Percentiles rank a stretch among this genome's conserved stretches.
These are phyloP conservation scores for Vigna radiata DNA, from an alignment of 306 rosid genomes.

Conservation along the genomic window DNA sequence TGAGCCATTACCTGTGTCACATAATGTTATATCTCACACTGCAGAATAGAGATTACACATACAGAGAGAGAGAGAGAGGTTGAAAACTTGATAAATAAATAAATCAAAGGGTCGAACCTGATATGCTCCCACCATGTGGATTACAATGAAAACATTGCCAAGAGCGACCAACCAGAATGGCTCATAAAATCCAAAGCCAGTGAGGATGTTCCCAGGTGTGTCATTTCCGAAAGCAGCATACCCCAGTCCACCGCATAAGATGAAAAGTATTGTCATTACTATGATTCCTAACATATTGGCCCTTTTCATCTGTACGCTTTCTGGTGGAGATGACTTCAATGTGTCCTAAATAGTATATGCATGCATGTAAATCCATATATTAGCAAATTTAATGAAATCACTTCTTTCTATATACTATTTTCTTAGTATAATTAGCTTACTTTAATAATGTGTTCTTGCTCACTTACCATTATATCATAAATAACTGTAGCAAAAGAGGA, in stretches of 20 bases:
- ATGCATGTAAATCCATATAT: background rate
- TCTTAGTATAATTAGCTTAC: background rate
- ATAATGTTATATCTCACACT: background rate
- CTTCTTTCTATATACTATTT: background rate
- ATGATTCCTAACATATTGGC: slow-evolving; percentile 54
- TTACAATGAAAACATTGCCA: slow-evolving; percentile 61
- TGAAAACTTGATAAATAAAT: background rate
- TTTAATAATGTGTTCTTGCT: background rate
- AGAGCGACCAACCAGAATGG: slow-evolving; percentile 61
- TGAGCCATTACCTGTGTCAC: slow-evolving; percentile 61
- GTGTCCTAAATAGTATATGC: slow-evolving; percentile 56
- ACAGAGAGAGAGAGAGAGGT: background rate
- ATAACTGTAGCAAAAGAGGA: slow-evolving; percentile 59
- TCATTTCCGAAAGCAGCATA: slow-evolving; percentile 73
- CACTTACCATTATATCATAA: slow-evolving; percentile 53
- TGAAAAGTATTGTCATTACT: slow-evolving; percentile 53
- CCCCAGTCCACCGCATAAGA: slow-evolving; percentile 56
- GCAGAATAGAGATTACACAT: too few species aligned
- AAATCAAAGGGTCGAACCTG: slow-evolving; percentile 51
- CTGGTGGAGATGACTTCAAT: slow-evolving; percentile 63
- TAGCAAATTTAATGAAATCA: background rate
- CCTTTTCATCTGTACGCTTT: slow-evolving; percentile 65
- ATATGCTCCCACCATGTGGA: slow-evolving; percentile 69
- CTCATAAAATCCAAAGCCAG: slow-evolving; percentile 67
- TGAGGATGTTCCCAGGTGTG: slow-evolving; percentile 68